phyloP scores from a whole-genome alignment of 352 stramenopile species.

The Globisporangium polare region DNA sequence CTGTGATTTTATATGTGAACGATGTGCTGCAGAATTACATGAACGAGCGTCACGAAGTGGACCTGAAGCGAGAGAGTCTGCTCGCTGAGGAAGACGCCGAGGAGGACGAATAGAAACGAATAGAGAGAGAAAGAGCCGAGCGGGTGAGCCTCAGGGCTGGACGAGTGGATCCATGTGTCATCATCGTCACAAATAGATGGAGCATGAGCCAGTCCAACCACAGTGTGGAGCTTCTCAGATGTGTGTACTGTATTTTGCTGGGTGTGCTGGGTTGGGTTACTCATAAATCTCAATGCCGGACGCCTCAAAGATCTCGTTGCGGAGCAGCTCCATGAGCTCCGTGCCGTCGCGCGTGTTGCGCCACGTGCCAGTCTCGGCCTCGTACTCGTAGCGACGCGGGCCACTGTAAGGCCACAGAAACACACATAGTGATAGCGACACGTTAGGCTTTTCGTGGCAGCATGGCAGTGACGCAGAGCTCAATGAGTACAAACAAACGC shows the following conservation, averaged over 20 bases:
- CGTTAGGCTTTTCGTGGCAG: not conserved
- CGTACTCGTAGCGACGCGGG: slow-evolving; percentile 88
- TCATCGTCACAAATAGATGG: slow-evolving; percentile 7
- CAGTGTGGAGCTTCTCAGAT: not conserved
- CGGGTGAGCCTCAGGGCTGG: too few relatives aligned
- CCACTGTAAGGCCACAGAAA: slow-evolving; percentile 36
- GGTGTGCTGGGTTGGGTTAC: slow-evolving; percentile 20
- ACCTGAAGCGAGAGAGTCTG: slow-evolving; percentile 39
- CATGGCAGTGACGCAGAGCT: not conserved
- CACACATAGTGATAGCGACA: not conserved
- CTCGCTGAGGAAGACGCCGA: slow-evolving; percentile 39
- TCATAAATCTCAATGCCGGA: slow-evolving; percentile 81
- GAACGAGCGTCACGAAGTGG: slow-evolving; percentile 69
- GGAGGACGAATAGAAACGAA: slow-evolving; percentile 21
- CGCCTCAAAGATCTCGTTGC: slow-evolving; percentile 70
- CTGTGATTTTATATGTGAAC: not conserved
- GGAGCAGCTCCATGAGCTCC: slow-evolving; percentile 70
- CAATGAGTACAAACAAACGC: not conserved
- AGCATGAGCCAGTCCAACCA: not conserved
- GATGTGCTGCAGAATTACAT: slow-evolving; percentile 56
- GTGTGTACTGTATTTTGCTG: slow-evolving; percentile 3
- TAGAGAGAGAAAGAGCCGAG: too few relatives aligned
- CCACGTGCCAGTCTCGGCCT: slow-evolving; percentile 64
- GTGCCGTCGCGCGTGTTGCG: slow-evolving; percentile 76
- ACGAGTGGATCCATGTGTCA: not conserved